Percentiles rank a stretch among this genome's conserved stretches.
Evolutionary conservation across 148 eudicot genomes (phyloP).

Genomic region (Drosera capensis): DNA sequence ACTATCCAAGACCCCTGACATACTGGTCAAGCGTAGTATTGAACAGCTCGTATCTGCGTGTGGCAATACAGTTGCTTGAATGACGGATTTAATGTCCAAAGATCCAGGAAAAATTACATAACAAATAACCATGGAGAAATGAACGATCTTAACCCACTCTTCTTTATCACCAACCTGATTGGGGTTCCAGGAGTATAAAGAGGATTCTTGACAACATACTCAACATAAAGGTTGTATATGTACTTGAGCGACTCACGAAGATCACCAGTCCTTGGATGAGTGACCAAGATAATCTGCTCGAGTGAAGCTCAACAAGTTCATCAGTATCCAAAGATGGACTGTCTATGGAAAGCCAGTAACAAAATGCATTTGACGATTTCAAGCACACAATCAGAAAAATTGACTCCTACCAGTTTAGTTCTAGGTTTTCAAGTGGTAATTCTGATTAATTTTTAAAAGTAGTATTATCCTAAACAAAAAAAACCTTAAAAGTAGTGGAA

Average conservation of each 20-base stretch:
- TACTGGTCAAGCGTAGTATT: conserved; percentile 83
- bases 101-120: no score
- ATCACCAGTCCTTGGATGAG: conserved; percentile 82
- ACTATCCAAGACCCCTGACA: conserved; percentile 75
- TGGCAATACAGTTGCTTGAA: no score
- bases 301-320: not conserved
- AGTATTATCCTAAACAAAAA: no score
- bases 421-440: no score
- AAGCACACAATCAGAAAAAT: no score
- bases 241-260: conserved; percentile 76
- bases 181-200: conserved; percentile 83
- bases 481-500: no score
- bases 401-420: no score
- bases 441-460: no score
- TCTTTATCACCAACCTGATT: no score
- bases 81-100: no score
- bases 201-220: conserved; percentile 91
- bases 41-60: conserved; percentile 65
- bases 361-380: not conserved
- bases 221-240: conserved; percentile 78
- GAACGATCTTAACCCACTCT: no score
- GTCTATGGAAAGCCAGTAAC: not conserved
- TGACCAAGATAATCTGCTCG: conserved; percentile 72
- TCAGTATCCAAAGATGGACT: not conserved
- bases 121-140: not conserved